Conservation (phyloP, 495 filamentous ascomycete species). For the Neurospora sp. region DNA sequence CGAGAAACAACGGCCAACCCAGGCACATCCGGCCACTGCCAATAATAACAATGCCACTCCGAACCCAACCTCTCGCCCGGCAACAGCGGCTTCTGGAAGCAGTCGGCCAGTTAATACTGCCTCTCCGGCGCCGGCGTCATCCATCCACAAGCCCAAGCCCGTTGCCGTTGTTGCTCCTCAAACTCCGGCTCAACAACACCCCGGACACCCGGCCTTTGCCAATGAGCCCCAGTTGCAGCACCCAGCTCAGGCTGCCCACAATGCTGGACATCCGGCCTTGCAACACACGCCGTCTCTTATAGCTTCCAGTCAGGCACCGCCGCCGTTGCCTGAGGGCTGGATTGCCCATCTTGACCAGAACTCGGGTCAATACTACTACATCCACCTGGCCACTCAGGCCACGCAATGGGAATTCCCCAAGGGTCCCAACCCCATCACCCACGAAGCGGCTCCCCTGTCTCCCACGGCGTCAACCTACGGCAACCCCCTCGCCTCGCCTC, state of each 20-base stretch:
- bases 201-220: slow-evolving; percentile 74
- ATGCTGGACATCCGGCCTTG: slow-evolving; percentile 29
- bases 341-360: slow-evolving; percentile 93
- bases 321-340: slow-evolving; percentile 94
- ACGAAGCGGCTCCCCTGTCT: slow-evolving; percentile 68
- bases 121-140: slow-evolving; percentile 1
- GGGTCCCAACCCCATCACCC: slow-evolving; percentile 71
- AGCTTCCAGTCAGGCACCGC: slow-evolving; percentile 67
- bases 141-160: slow-evolving; percentile 11
- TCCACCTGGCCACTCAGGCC: slow-evolving; percentile 88
- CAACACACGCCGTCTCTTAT: slow-evolving; percentile 38
- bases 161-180: slow-evolving; percentile 10
- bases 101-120: slow-evolving; percentile 2
- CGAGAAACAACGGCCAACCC: slow-evolving; percentile 54
- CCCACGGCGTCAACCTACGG: slow-evolving; percentile 71
- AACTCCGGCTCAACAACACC: slow-evolving; percentile 37
- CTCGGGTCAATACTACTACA: slow-evolving; percentile 98
- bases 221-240: slow-evolving; percentile 49
- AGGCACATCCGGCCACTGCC: slow-evolving; percentile 9
- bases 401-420: slow-evolving; percentile 99
- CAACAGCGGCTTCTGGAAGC: background rate
- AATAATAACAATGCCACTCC: slow-evolving; percentile 21
- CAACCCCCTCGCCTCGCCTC: slow-evolving; percentile 65
- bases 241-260: slow-evolving; percentile 25
- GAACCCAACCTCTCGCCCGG: background rate